Evolutionary conservation across 106 monocot species (phyloP).

Genomic region (Dioscorea alata): DNA sequence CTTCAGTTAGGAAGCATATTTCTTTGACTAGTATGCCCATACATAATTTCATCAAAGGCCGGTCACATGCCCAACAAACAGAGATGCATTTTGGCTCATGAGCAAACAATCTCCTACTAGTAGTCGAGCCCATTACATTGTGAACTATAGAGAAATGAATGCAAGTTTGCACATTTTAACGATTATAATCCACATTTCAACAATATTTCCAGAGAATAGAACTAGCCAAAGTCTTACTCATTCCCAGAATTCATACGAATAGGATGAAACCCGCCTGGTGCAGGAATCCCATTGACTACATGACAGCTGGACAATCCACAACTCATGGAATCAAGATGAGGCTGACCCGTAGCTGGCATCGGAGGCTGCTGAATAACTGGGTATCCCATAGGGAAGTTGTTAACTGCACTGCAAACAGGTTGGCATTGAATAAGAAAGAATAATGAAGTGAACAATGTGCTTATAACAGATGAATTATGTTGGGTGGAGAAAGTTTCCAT

Average conservation of each 20-base stretch:
- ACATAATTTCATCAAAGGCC: no score
- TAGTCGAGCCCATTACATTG: no score
- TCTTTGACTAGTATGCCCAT: no score
- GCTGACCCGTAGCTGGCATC: conserved; percentile 60
- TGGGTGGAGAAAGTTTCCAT: no score
- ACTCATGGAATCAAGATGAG: conserved; percentile 58
- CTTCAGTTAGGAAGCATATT: no score
- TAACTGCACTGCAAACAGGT: conserved; percentile 73
- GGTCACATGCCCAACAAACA: no score
- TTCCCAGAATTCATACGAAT: conserved; percentile 59
- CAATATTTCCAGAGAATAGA: not conserved
- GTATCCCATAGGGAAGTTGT: conserved; percentile 78
- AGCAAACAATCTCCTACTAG: no score
- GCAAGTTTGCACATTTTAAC: not conserved
- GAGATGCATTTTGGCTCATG: no score
- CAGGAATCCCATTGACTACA: conserved; percentile 88
- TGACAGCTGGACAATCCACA: conserved; percentile 61
- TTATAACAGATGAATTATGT: not conserved
- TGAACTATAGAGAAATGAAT: not conserved
- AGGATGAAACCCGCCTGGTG: conserved; percentile 52
- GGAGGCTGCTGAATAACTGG: conserved; percentile 76
- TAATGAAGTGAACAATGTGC: not conserved
- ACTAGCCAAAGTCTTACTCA: conserved; percentile 41
- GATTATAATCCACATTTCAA: not conserved
- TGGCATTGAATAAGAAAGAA: conserved; percentile 43